Evolutionary conservation across 345 rosid genomes (phyloP), one percentile per base, ranked within the genome.

Genomic region (Populus alba): DNA sequence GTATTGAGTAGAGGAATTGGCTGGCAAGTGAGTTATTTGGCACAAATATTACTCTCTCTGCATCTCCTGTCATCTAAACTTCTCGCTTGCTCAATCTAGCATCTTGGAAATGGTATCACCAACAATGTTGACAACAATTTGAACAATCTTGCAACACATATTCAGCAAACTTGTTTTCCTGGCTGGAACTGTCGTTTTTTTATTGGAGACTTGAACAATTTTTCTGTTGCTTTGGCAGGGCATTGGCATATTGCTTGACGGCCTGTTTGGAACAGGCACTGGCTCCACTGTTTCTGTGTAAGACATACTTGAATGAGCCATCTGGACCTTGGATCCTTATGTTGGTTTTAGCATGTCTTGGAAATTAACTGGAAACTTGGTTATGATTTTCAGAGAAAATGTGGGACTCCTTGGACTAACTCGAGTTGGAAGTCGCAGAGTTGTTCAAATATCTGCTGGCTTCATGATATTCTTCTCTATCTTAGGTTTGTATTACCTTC

Each of bases 21-120:
- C 76, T 82, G 85, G 82, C 72, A 93, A 97, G 98, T 91, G 71
- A 85, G 80, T 75, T 35, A 68, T 78, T 78, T 57, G 35, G 63
- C 16, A 2, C 33, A 38, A 13, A 66, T 85, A 27, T 65, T 37
- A 9, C 17, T 53, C 16, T 47, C 51, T 72, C 17, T 51, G 10
- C 17, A 22, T 55, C 61, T 66, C 55, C n/a, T 72, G 9, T 22
- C 25, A 12, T 27, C 27, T 41, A 23, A 3, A 55, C 27, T 27
- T 3, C 20, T 29, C 9, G 12, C 47, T 16, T 8, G 10, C 63
- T 71, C 12, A 27, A 23, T 25, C 51, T 15, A 39, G 68, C 41
- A 31, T 29, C 37, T 55, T 22, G 11, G 45, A 74, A 74, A 47
- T 20, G 8, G 9, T 2, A 39, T 39, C 15, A 12, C 31, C 7